These are phyloP conservation scores for Leptoxyphium fumago DNA, from an alignment of 2,329 filamentous ascomycete genomes.

Conservation along the genomic window DNA sequence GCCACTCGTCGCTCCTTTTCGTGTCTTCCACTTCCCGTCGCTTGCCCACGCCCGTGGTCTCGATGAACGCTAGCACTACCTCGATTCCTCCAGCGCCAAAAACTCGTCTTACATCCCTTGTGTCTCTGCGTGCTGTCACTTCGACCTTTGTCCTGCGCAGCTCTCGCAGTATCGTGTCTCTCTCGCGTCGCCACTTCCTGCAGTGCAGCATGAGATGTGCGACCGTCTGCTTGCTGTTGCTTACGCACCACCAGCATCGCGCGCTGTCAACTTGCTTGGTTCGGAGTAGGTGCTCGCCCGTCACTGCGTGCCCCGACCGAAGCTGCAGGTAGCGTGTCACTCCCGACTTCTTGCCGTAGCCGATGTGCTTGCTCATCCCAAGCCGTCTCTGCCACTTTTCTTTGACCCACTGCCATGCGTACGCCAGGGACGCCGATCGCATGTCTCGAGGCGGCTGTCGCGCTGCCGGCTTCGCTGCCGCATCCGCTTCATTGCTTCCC, in stretches of 20 bases:
- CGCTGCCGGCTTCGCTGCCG: neutral
- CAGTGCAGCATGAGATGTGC: conserved; percentile 1
- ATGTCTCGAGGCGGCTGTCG: conserved; percentile 1
- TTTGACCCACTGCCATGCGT: conserved; percentile 1
- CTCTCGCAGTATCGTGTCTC: conserved; percentile 1
- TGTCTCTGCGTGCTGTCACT: conserved; percentile 1
- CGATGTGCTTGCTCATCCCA: conserved; percentile 1
- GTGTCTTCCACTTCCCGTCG: neutral
- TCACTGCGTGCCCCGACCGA: conserved; percentile 2
- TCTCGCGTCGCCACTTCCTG: conserved; percentile 2
- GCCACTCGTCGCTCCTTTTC: neutral
- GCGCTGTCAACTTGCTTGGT: conserved; percentile 1
- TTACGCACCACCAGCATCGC: conserved; percentile 1
- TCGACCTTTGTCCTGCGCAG: neutral
- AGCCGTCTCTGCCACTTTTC: conserved; percentile 1
- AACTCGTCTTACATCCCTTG: neutral
- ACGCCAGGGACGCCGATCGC: conserved; percentile 1
- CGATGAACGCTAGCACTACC: conserved; percentile 1
- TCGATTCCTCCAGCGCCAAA: neutral
- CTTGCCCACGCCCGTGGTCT: conserved; percentile 1
- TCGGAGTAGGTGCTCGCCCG: conserved; percentile 1
- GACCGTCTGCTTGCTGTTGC: conserved; percentile 2
- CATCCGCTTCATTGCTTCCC: neutral
- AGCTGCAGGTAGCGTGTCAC: conserved; percentile 1
- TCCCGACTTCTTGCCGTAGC: conserved; percentile 1